Evolutionary conservation across 306 rosid species (phyloP), one percentile per base, ranked within the genome.

Genomic region (Acmispon strigosus): DNA sequence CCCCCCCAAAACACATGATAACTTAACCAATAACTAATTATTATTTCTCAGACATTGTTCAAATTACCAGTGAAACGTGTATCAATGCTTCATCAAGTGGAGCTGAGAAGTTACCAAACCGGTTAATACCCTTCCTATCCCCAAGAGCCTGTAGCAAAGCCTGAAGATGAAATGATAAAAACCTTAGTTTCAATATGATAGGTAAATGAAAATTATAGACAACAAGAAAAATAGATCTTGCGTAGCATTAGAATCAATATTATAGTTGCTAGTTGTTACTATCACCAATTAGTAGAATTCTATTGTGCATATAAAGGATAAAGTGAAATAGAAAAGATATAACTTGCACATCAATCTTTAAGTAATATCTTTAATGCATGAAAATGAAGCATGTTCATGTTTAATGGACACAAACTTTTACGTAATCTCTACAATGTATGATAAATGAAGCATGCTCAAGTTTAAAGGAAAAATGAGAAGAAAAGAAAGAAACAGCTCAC

Each of bases 21-120:
- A 54, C 58, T 45, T 43, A 10, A 14, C 32, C 3, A 16, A 39
- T 10, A 44, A 27, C 29, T 24, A 29, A n/a, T 13, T 6, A 56
- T 67, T 17, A 56, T 57, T 43, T 59, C 65, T 65, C 63, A 34
- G 43, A 48, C 18, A 13, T 12, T 27, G 56, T 1, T 37, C 39
- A 81, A 76, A 84, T 77, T 89, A 94, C 99, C 88, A 94, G 83
- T 19, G 99, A 80, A 57, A 91, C 97, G 39, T 94, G 97, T 77
- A 94, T 67, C 39, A 91, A 81, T 50, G 97, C 95, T 82, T 94
- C 99, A 76, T 94, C 99, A 11, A 91, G 99, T 80, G 99, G 95
- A 59, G 97, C 95, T 41, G 97, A 87, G 83, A 94, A 94, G 87
- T 94, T 76, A 52, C 99, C 99, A 63, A 94, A 94, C 85, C 99